Base-by-base conservation (phyloP, 2,329 filamentous ascomycete species). In the Fusarium torreyae region DNA sequence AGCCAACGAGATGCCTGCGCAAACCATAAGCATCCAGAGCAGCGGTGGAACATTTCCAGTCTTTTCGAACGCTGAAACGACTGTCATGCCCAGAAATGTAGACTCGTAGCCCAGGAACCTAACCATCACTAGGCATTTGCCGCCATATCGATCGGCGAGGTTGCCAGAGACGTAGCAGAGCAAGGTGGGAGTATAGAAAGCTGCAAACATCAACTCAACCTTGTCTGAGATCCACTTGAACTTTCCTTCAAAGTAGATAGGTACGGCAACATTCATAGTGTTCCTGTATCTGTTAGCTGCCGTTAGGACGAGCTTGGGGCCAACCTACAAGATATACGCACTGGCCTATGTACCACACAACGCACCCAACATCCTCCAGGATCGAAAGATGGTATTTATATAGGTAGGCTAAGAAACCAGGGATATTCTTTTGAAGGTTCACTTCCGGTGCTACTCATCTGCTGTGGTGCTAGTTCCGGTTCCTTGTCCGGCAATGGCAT, bases 271-370 rank as follows among this genome's bases (percentile, higher is more conserved):
- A 28, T 67, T 59, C 26, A 69, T 49, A 1, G 66, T 39, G 20
- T 67, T 69, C 24, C 66, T 69, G 13, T 7, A 28, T 18, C 1
- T 7, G 28, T 69, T 43, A 64, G 42, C 3, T 36, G 34, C 3
- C 33, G 17, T 9, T 15, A 5, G 20, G 13, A 11, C 17, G 20
- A 15, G 8, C 7, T 13, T 17, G 15, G 14, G 31, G 24, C 2
- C 17, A 22, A 40, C 66, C 61, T 59, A 54, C 63, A 67, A 20
- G n/a, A 67, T 48, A n/a, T 69, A 63, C 20, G 66, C 45, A n/a
- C 48, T 38, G 3, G 50, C 66, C 63, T 58, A 66, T 7, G 63
- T 67, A 15, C 59, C 63, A 20, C 52, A 17, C n/a, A 69, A 36
- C 6, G 59, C 56, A 31, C 56, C 63, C 7, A 54, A 18, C 22